Evolutionary conservation across 805 yeast species (phyloP).

Genomic region (Metschnikowia similis): DNA sequence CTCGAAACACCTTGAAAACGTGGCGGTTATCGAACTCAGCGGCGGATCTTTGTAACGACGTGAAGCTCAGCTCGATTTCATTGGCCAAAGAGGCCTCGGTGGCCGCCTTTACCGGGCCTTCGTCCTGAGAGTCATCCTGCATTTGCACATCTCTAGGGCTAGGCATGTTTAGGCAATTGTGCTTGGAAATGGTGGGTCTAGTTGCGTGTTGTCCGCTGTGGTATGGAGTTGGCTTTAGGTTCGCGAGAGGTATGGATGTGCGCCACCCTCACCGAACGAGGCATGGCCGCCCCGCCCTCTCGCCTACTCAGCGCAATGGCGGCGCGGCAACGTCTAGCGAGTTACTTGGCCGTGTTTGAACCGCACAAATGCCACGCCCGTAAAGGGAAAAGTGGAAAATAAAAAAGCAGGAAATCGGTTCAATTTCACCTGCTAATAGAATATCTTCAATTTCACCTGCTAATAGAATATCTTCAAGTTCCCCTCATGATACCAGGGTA

Average conservation of each 20-base stretch:
- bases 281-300: too few species aligned
- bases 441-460: too few species aligned
- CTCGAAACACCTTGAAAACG: constrained; percentile 80
- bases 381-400: too few species aligned
- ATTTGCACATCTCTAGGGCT: constrained; percentile 15
- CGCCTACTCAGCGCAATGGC: too few species aligned
- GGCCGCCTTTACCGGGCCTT: neutral
- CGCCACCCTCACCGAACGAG: neutral
- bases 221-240: neutral
- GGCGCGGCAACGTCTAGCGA: too few species aligned
- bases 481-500: too few species aligned
- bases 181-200: neutral
- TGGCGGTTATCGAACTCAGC: constrained; percentile 79
- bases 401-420: too few species aligned
- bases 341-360: too few species aligned
- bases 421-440: too few species aligned
- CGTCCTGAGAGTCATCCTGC: constrained; percentile 13
- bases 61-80: constrained; percentile 42
- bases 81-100: constrained; percentile 17
- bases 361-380: too few species aligned
- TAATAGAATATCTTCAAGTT: too few species aligned
- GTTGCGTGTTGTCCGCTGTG: neutral
- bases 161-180: constrained; percentile 3
- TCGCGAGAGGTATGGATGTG: constrained; percentile 6
- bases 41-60: constrained; percentile 57